phyloP scores from a whole-genome alignment of 768 basidiomycete species.

The Kwoniella dejecticola region DNA sequence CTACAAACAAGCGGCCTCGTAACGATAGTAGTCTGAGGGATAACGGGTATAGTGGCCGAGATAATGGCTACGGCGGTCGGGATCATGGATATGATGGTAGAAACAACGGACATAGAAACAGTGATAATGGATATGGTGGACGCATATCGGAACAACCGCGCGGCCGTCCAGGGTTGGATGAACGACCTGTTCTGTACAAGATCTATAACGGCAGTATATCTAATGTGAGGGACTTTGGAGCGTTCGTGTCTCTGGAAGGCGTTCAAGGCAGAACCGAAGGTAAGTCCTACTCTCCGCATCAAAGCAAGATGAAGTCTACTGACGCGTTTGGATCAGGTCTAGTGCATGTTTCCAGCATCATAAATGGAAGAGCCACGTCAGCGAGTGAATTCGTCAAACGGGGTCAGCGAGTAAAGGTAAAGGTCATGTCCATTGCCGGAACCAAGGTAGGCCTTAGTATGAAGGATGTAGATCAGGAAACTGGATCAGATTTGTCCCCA shows the following conservation, averaged over 20 bases:
- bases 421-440: constrained; percentile 91
- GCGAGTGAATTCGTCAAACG: constrained; percentile 82
- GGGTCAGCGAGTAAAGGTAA: constrained; percentile 86
- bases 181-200: constrained; percentile 86
- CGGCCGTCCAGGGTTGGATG: constrained; percentile 63
- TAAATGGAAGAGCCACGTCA: constrained; percentile 76
- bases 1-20: constrained; percentile 66
- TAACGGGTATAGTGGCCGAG: constrained; percentile 12
- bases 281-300: constrained; percentile 50
- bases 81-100: too few relatives aligned
- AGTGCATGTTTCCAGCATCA: constrained; percentile 94
- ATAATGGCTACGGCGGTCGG: constrained; percentile 23
- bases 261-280: constrained; percentile 84
- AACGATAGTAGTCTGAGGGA: constrained; percentile 51
- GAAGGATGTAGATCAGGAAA: constrained; percentile 93
- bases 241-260: constrained; percentile 88
- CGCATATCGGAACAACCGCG: constrained; percentile 53
- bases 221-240: constrained; percentile 91
- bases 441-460: constrained; percentile 83
- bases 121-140: constrained; percentile 38
- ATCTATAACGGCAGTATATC: constrained; percentile 87
- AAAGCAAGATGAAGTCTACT: neutral
- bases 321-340: constrained; percentile 67
- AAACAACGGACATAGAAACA: too few relatives aligned
- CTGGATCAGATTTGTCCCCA: constrained; percentile 88